Base-by-base conservation (phyloP, 139 green algal species). In the Micractinium sp. region DNA sequence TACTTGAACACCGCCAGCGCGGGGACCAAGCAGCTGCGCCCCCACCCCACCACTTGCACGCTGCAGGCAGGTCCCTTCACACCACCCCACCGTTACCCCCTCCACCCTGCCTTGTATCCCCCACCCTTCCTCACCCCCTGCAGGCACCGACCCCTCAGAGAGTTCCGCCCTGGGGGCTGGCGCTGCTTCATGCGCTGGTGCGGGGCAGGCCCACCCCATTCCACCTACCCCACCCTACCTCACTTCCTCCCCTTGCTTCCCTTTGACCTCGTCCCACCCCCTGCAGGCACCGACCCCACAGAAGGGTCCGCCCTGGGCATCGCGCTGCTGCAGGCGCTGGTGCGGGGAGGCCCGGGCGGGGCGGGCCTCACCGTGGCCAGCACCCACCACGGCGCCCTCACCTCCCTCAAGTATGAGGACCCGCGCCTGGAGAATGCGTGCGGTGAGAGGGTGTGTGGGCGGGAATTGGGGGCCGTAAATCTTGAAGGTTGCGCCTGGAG, bases 281-380 rank as follows among this genome's bases (percentile, higher is more conserved):
- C 20, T 33, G 47, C 81, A 75, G 97, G 98, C 66, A 99, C 98
- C 27, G 98, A 99, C 90, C 97, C 98, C 0, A 81, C 87, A 9
- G 98, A 99, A 92, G 98, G 98, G 14, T 95, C 97, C 5, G 97
- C 97, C 15, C 90, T 99, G 85, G 97, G 96, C 0, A 91, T 95
- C 31, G 96, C 97, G 7, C 88, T 99, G 89, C 93, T 99, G 78
- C 92, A 93, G 31, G 63, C 88, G 23, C 89, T 96, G 27, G 87
- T 86, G 2, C 53, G 53, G 7, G 91, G 92, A 16, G 93, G 91
- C 3, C 67, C 60, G 3, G 90, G 91, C 25, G 95, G 95, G 22
- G 97, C 96, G 0, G 89, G 94, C 5, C 95, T 97, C 25, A 94
- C 96, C 0, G 87, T 97, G n/a, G 96, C 96, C 61, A 97, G 96